These are phyloP conservation scores for Fusarium subtropicale DNA, from an alignment of 2,329 filamentous ascomycete species.

Conservation along the genomic window DNA sequence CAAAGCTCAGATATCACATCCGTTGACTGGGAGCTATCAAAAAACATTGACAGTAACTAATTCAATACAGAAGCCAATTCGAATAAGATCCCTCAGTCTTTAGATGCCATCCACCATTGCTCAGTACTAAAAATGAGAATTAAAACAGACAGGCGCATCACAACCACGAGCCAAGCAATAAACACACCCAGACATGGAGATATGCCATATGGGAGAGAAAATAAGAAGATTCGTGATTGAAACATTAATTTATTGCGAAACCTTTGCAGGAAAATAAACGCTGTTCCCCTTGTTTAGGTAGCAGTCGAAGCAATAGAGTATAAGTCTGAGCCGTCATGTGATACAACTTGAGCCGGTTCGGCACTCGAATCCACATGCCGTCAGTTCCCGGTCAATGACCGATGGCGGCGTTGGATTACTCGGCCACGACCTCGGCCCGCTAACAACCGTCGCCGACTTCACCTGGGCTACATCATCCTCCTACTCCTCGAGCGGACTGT, in stretches of 20 bases:
- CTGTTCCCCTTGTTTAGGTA: background rate
- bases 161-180: background rate
- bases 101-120: background rate
- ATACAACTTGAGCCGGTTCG: constrained; percentile 35
- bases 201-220: background rate
- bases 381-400: constrained; percentile 44
- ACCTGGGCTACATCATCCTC: constrained; percentile 17
- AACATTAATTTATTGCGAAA: background rate
- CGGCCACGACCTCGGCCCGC: constrained; percentile 54
- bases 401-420: constrained; percentile 45
- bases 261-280: background rate
- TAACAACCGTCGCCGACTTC: constrained; percentile 51
- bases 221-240: background rate
- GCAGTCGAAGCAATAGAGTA: background rate
- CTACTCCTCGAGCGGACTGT: constrained; percentile 27
- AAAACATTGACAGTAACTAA: background rate
- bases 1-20: background rate
- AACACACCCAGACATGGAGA: background rate
- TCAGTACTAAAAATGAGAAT: too few relatives aligned
- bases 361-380: constrained; percentile 37
- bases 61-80: background rate
- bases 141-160: too few relatives aligned
- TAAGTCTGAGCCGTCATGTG: constrained; percentile 23
- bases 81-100: background rate
- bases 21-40: background rate